Base-by-base conservation (phyloP, 108 stramenopile genomes). In the Cylindrotheca closterium region DNA sequence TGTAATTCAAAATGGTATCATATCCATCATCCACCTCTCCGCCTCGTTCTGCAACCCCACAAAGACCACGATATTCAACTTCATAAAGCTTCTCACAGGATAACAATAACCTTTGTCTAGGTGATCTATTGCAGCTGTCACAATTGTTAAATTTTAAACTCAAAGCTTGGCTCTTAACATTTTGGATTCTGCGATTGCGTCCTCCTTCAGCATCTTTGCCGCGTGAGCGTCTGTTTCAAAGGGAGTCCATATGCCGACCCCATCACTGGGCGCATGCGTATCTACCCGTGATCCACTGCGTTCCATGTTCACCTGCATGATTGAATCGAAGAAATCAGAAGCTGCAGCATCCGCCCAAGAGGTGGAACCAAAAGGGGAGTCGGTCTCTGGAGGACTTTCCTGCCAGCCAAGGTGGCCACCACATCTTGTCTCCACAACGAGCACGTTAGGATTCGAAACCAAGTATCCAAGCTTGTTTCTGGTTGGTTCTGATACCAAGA, bases 371-470 rank as follows among this genome's bases (percentile, higher is more conserved):
- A 71, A 68, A 7, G 37, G 15, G 15, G 37, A 42, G 1, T 55
- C 54, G 3, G 45, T 55, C 2, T 58, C 58, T 19, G 70, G 73
- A 12, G 87, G 85, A 65, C 75, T 71, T 71, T 94, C 93, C 55
- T 86, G 86, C 89, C 93, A 94, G 21, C 93, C 93, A 57, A 94
- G 63, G 64, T 94, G 93, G 22, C 93, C 93, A 60, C 89, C 93
- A 63, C 89, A 89, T 62, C 72, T 48, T 18, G 93, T 91, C 60
- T 94, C 88, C 18, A 88, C 89, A 8, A 86, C 75, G 57, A 94
- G 64, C 0, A 91, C 81, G 63, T 91, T 89, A 10, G 93, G 93
- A 80, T 94, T 94, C 8, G 77, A 72, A 33, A 90, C 34, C 50
- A 82, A 82, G 49, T 84, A 83, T 31, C 79, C 75, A 29, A 94